Evolutionary conservation across 202 grass and related monocot genomes (phyloP), one percentile per base, ranked within the genome.

Genomic region (Schoenoplectus triqueter): DNA sequence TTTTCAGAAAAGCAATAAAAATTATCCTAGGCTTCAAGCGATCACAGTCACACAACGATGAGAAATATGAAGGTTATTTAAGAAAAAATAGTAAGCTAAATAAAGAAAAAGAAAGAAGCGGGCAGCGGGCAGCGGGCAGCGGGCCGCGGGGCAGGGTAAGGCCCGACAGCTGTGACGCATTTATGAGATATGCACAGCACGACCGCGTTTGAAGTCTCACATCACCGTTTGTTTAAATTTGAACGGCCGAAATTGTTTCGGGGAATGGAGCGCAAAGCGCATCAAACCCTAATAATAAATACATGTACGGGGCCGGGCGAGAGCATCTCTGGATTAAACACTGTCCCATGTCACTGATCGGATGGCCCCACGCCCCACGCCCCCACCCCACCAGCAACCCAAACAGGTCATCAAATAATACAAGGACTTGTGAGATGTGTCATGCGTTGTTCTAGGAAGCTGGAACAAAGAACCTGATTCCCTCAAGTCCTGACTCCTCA

Each of bases 151-250:
- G 80, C 85, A 91, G 89, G 84, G 88, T 72, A 54, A 61, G 82
- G 87, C 72, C 88, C 88, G 89, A 92, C 92, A 92, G 90, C 85
- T 81, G 82, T 80, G 86, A 69, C 73, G 40, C 81, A 81, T 86
- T 77, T 64, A 57, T 80, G 57, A 80, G 85, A 70, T 79, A 3
- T 6, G 5, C 72, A 51, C 72, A 76, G 5, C 72, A 51, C 64
- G 82, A 57, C 56, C 75, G 4, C 60, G 21, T 63, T 62, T 49
- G 46, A 66, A 18, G 0, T 3, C 17, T 64, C 62, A 42, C 57
- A 5, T 41, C 15, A 60, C 94, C 89, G 74, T 97, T 74, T 18
- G 89, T 88, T 84, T 0, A 14, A 73, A 61, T 87, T 65, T 52
- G 2, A 83, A 87, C 89, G 86, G 84, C 0, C 18, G 21, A 7